These are phyloP conservation scores for Carex arenaria DNA, from an alignment of 202 grass and related monocot species.

Conservation along the genomic window DNA sequence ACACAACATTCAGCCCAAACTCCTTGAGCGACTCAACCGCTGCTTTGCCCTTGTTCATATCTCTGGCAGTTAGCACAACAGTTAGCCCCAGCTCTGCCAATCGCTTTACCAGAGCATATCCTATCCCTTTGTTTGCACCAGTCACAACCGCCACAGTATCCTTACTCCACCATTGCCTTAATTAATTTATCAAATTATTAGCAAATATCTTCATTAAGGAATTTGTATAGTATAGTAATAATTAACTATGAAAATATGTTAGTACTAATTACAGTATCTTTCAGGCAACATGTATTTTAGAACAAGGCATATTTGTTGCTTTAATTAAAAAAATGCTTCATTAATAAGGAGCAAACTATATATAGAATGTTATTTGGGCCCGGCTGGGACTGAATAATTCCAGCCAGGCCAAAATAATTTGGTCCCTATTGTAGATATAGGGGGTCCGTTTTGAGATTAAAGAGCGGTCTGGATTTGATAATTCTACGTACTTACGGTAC, in stretches of 20 bases:
- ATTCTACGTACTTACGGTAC: too few relatives aligned
- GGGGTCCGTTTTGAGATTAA: too few relatives aligned
- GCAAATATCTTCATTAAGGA: neutral
- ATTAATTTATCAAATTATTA: neutral
- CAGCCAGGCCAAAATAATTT: too few relatives aligned
- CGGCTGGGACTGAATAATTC: too few relatives aligned
- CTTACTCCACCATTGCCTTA: constrained; percentile 61
- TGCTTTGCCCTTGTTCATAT: constrained; percentile 52
- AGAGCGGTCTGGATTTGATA: too few relatives aligned
- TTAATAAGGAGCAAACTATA: too few relatives aligned
- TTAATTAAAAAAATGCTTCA: too few relatives aligned
- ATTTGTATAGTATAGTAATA: neutral
- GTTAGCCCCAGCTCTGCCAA: constrained; percentile 58
- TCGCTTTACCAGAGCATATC: constrained; percentile 50
- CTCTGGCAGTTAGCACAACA: constrained; percentile 73
- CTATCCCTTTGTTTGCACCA: constrained; percentile 79
- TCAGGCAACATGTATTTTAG: too few relatives aligned
- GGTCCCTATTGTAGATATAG: too few relatives aligned
- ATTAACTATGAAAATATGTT: neutral
- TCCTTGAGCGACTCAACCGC: constrained; percentile 49
- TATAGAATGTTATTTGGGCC: too few relatives aligned
- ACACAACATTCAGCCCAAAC: constrained; percentile 27
- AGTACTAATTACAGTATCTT: neutral
- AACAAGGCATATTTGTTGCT: too few relatives aligned
- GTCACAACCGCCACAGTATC: constrained; percentile 90